Percentiles rank a stretch among this genome's conserved stretches.
Conservation (phyloP, 2,329 filamentous ascomycete species). For the Anisogramma anomala region DNA sequence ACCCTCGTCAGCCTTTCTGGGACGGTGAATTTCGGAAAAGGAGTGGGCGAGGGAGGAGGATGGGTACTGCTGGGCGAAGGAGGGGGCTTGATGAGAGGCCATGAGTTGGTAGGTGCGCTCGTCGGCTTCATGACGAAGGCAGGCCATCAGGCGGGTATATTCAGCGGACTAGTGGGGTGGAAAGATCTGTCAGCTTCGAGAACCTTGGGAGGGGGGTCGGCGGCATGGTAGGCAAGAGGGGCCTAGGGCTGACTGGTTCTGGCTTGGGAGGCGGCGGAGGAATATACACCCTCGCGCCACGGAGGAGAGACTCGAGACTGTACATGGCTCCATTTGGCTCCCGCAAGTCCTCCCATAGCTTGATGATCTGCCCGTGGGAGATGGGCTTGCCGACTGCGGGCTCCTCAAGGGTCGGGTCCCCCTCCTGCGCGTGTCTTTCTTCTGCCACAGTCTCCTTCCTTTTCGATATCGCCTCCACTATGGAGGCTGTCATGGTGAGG, state of each 20-base stretch:
- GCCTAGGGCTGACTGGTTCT: constrained; percentile 49
- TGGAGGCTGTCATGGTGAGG: constrained; percentile 61
- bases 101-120: constrained; percentile 71
- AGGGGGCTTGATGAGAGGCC: constrained; percentile 43
- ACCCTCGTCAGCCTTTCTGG: constrained; percentile 32
- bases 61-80: constrained; percentile 49
- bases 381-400: constrained; percentile 54
- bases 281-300: constrained; percentile 59
- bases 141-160: constrained; percentile 79
- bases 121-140: constrained; percentile 74
- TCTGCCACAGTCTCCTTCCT: constrained; percentile 17
- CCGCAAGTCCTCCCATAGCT: constrained; percentile 45
- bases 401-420: constrained; percentile 38
- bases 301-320: constrained; percentile 59
- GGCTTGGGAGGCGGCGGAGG: constrained; percentile 72
- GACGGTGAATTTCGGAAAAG: constrained; percentile 44
- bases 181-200: constrained; percentile 14
- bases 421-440: constrained; percentile 1
- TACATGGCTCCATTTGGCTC: constrained; percentile 20
- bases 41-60: constrained; percentile 36
- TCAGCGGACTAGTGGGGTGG: constrained; percentile 49
- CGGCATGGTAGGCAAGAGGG: constrained; percentile 3
- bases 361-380: constrained; percentile 57
- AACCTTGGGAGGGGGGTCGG: no score
- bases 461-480: constrained; percentile 48